Conservation (phyloP, 2,329 filamentous ascomycete species). For the Talaromyces sp. region DNA sequence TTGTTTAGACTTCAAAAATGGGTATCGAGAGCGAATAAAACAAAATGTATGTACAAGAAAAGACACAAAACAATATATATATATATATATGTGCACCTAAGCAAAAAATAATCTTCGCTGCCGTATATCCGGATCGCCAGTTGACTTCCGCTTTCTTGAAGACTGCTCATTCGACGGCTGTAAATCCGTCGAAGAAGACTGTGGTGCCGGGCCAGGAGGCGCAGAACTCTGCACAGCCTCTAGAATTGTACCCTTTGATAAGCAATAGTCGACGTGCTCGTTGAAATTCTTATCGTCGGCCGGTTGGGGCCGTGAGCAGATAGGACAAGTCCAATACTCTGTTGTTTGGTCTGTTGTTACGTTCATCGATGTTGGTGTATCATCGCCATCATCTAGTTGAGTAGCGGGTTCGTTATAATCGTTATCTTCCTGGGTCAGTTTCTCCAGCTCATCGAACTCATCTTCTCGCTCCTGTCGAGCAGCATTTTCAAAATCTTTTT, state of each 20-base stretch:
- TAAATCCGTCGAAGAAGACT: not conserved
- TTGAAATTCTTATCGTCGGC: conserved; percentile 77
- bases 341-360: not conserved
- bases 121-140: conserved; percentile 1
- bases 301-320: conserved; percentile 70
- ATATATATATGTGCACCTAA: too few species aligned
- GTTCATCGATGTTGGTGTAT: not conserved
- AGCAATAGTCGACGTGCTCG: conserved; percentile 83
- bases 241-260: conserved; percentile 79
- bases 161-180: not conserved
- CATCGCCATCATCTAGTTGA: not conserved
- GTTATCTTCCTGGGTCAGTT: conserved; percentile 51
- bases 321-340: conserved; percentile 77
- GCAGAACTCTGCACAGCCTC: conserved; percentile 60
- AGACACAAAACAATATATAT: too few species aligned
- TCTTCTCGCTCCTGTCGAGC: conserved; percentile 55
- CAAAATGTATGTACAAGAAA: not conserved
- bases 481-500: conserved; percentile 59
- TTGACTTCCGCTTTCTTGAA: conserved; percentile 5
- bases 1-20: not conserved
- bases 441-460: conserved; percentile 57
- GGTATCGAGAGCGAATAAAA: not conserved
- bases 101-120: conserved; percentile 10
- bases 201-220: conserved; percentile 6
- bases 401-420: not conserved